These are phyloP conservation scores for Xylaria sp. DNA, from an alignment of 2,329 filamentous ascomycete genomes.

Conservation along the genomic window DNA sequence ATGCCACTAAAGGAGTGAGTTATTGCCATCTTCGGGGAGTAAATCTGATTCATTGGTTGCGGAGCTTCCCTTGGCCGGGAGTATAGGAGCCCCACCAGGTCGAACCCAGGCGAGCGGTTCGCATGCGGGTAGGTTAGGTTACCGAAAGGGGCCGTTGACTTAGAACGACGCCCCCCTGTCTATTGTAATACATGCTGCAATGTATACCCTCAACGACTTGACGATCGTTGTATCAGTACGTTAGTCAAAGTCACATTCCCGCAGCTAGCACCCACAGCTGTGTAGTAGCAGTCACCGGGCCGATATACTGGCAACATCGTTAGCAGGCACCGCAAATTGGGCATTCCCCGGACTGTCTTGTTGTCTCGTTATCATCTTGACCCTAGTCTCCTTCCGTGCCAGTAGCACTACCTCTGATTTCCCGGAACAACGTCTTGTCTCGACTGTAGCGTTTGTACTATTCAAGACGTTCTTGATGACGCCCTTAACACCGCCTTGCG, in stretches of 20 bases:
- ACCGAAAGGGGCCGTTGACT: constrained; percentile 37
- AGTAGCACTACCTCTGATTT: constrained; percentile 37
- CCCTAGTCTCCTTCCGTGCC: constrained; percentile 48
- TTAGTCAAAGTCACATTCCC: constrained; percentile 51
- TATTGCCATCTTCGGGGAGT: constrained; percentile 45
- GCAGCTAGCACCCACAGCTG: constrained; percentile 27
- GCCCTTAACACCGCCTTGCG: constrained; percentile 46
- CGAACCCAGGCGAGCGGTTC: constrained; percentile 40
- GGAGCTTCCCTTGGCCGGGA: constrained; percentile 43
- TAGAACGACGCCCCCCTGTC: constrained; percentile 35
- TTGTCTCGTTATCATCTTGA: constrained; percentile 43
- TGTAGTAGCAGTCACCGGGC: constrained; percentile 31
- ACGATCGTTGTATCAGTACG: constrained; percentile 45
- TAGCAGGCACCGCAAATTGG: constrained; percentile 45
- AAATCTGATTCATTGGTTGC: constrained; percentile 42
- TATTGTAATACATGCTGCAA: constrained; percentile 39
- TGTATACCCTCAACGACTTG: constrained; percentile 30
- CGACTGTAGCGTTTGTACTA: constrained; percentile 44
- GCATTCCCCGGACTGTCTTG: constrained; percentile 48
- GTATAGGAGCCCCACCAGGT: constrained; percentile 20
- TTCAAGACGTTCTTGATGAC: constrained; percentile 45
- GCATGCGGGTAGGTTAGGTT: constrained; percentile 28
- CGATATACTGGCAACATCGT: constrained; percentile 35
- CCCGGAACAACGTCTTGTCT: constrained; percentile 35
- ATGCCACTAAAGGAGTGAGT: constrained; percentile 42